Conservation (phyloP, 2,329 filamentous ascomycete species). For the Dendrostoma leiphaemia region DNA sequence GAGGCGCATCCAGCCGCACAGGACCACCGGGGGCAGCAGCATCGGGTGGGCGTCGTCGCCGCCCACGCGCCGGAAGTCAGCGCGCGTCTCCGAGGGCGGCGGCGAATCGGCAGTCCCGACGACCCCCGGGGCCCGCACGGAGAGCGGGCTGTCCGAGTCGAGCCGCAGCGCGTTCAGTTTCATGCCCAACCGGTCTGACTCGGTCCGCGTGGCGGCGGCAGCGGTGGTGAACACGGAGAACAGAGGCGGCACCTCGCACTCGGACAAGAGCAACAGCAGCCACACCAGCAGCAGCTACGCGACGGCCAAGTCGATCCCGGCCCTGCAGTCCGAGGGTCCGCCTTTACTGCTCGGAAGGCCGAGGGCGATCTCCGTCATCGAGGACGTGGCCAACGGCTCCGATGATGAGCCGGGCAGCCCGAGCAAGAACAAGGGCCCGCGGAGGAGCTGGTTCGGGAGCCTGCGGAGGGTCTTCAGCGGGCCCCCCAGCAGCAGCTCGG, state of each 20-base stretch:
- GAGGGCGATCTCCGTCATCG: conserved; percentile 8
- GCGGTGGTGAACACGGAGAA: conserved; percentile 15
- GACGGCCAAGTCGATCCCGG: conserved; percentile 52
- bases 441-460: conserved; percentile 67
- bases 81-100: conserved; percentile 22
- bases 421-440: conserved; percentile 53
- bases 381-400: conserved; percentile 19
- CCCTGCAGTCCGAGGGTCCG: conserved; percentile 53
- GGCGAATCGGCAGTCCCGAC: conserved; percentile 6
- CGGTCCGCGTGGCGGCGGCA: conserved; percentile 35
- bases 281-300: conserved; percentile 39
- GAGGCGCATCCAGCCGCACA: conserved; percentile 37
- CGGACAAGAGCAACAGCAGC: conserved; percentile 35
- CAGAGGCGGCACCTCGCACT: conserved; percentile 19
- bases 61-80: conserved; percentile 36
- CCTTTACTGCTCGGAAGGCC: conserved; percentile 38
- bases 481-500: conserved; percentile 29
- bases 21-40: conserved; percentile 23
- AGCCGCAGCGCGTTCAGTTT: conserved; percentile 45
- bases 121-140: conserved; percentile 37
- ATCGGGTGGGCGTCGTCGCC: conserved; percentile 33
- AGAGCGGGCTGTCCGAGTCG: conserved; percentile 56
- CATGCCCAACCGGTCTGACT: conserved; percentile 29
- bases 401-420: conserved; percentile 49
- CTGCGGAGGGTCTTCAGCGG: conserved; percentile 60